Evolutionary conservation across 495 filamentous ascomycete genomes (phyloP).

Genomic region (Rhypophila decipiens): DNA sequence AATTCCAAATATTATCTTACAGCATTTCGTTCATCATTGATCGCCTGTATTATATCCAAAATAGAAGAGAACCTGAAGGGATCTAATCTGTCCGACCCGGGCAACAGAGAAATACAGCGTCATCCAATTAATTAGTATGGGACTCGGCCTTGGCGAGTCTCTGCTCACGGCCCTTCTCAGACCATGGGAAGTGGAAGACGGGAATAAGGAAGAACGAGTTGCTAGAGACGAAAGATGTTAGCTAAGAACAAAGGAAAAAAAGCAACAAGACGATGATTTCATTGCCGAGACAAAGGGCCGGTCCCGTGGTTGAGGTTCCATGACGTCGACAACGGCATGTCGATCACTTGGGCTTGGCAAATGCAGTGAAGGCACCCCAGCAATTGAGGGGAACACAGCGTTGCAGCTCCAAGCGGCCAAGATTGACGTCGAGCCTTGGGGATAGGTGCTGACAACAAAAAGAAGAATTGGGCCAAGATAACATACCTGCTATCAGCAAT

Average conservation of each 20-base stretch:
- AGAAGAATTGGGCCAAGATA: constrained; percentile 4
- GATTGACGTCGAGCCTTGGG: not conserved
- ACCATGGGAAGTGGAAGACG: constrained; percentile 97
- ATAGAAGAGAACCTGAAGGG: too few species aligned
- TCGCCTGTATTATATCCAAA: too few species aligned
- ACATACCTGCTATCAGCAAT: constrained; percentile 76
- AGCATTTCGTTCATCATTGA: too few species aligned
- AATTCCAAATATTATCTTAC: too few species aligned
- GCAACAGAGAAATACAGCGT: too few species aligned
- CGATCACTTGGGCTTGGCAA: constrained; percentile 16
- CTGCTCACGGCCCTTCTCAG: constrained; percentile 67
- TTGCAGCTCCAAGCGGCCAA: not conserved
- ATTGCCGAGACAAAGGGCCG: too few species aligned
- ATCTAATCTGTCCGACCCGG: too few species aligned
- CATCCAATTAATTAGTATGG: constrained; percentile 8
- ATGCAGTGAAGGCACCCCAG: constrained; percentile 4
- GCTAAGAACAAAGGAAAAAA: not conserved
- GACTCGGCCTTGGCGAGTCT: constrained; percentile 34
- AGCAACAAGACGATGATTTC: too few species aligned
- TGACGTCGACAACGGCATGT: too few species aligned
- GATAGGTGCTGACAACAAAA: not conserved
- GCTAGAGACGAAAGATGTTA: constrained; percentile 24
- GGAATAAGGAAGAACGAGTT: constrained; percentile 95
- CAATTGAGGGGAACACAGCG: not conserved
- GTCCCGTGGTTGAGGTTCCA: too few species aligned